Conservation (phyloP, 208 protist genomes). For the Acanthamoeba divionensis region DNA sequence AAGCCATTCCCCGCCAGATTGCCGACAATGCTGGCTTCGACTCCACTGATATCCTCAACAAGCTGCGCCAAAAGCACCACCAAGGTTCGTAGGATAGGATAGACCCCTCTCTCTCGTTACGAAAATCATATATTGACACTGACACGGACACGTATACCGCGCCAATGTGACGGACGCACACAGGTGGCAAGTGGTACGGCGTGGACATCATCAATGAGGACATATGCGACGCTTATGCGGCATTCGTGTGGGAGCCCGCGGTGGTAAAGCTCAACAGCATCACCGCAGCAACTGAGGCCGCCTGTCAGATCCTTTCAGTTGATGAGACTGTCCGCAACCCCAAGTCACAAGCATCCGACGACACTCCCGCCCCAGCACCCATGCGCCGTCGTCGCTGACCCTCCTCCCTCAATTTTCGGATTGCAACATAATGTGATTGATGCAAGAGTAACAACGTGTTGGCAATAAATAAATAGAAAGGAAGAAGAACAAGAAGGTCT, state of each 20-base stretch:
- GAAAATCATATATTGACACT: neutral
- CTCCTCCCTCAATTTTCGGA: too few species aligned
- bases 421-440: too few species aligned
- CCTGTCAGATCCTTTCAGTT: slow-evolving; percentile 98
- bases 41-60: slow-evolving; percentile 98
- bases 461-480: too few species aligned
- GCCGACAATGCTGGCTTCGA: slow-evolving; percentile 99
- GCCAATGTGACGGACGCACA: neutral
- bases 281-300: slow-evolving; percentile 97
- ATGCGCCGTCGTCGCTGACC: neutral
- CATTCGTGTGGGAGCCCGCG: slow-evolving; percentile 98
- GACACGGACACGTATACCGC: neutral
- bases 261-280: slow-evolving; percentile 98
- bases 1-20: slow-evolving; percentile 98
- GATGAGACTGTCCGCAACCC: slow-evolving; percentile 97
- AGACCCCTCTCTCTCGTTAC: neutral
- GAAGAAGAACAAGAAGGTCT: too few species aligned
- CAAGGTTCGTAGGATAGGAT: slow-evolving; percentile 44
- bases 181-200: slow-evolving; percentile 91
- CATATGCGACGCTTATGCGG: slow-evolving; percentile 95
- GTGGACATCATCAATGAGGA: slow-evolving; percentile 97
- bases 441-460: too few species aligned
- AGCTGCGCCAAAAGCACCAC: slow-evolving; percentile 97
- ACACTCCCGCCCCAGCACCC: slow-evolving; percentile 14
- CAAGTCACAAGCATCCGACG: slow-evolving; percentile 20